These are phyloP conservation scores for Suillus tomentosus DNA, from an alignment of 768 basidiomycete species.

Conservation along the genomic window DNA sequence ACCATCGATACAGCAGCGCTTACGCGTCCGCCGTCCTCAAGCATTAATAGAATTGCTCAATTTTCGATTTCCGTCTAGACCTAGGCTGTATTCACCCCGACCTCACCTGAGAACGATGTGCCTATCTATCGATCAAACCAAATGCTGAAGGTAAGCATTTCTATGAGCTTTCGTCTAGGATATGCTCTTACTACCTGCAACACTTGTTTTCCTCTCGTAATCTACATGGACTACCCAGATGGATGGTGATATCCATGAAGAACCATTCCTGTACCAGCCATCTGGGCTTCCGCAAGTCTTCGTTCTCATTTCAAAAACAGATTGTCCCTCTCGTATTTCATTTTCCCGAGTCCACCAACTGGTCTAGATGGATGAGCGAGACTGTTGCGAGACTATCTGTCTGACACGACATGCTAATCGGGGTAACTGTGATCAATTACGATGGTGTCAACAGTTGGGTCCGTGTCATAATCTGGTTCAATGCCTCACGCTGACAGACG, in stretches of 20 bases:
- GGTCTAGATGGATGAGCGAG: not conserved
- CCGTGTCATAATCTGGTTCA: too few relatives aligned
- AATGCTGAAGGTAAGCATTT: not conserved
- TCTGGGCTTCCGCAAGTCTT: too few relatives aligned
- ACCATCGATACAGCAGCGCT: too few relatives aligned
- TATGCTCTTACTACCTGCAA: too few relatives aligned
- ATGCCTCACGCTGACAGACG: not conserved
- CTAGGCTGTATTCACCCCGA: too few relatives aligned
- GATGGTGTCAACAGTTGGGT: too few relatives aligned
- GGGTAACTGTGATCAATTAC: not conserved
- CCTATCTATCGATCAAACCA: not conserved
- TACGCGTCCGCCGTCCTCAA: too few relatives aligned
- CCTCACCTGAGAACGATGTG: not conserved
- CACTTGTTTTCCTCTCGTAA: not conserved
- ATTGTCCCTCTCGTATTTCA: not conserved
- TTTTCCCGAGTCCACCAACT: not conserved
- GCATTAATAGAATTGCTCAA: too few relatives aligned
- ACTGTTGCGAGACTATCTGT: not conserved
- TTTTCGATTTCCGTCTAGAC: too few relatives aligned
- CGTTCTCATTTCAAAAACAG: too few relatives aligned
- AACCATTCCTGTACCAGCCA: too few relatives aligned
- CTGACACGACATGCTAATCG: not conserved
- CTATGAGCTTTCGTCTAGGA: not conserved
- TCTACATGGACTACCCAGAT: not conserved
- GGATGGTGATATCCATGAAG: not conserved